Percentiles rank a stretch among this genome's conserved stretches.
Evolutionary conservation across 2,329 filamentous ascomycete species (phyloP).

Genomic region (Paradendryphiella salina): DNA sequence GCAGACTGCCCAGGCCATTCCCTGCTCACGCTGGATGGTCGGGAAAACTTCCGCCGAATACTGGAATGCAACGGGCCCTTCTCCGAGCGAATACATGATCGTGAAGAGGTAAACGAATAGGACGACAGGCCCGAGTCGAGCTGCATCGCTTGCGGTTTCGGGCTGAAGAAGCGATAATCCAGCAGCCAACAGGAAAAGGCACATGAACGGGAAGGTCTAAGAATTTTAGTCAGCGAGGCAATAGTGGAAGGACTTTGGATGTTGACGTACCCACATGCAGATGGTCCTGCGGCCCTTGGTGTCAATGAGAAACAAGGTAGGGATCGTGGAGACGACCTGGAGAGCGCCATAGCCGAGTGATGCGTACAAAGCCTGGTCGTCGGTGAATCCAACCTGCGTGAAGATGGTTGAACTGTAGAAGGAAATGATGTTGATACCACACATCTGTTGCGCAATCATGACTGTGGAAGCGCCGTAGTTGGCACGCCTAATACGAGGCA

Average conservation of each 20-base stretch:
- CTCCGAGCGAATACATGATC: slow-evolving; percentile 44
- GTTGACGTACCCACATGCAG: slow-evolving; percentile 23
- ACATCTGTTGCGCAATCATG: slow-evolving; percentile 49
- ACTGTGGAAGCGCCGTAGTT: slow-evolving; percentile 47
- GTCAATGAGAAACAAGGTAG: slow-evolving; percentile 46
- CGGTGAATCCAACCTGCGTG: slow-evolving; percentile 52
- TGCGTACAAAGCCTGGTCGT: slow-evolving; percentile 38
- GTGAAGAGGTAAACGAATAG: slow-evolving; percentile 28
- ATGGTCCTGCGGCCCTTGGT: slow-evolving; percentile 45
- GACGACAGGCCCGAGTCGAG: slow-evolving; percentile 41
- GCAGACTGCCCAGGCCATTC: slow-evolving; percentile 49
- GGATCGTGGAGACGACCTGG: slow-evolving; percentile 44
- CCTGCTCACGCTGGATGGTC: slow-evolving; percentile 47
- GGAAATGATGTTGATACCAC: slow-evolving; percentile 72
- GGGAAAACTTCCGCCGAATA: slow-evolving; percentile 47
- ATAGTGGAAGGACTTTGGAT: not conserved
- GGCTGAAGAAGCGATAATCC: slow-evolving; percentile 43
- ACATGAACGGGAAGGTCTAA: slow-evolving; percentile 45
- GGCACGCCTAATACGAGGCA: slow-evolving; percentile 45
- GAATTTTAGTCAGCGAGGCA: not conserved
- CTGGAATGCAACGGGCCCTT: slow-evolving; percentile 57
- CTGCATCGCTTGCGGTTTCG: slow-evolving; percentile 20
- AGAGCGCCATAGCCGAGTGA: slow-evolving; percentile 46
- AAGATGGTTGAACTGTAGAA: slow-evolving; percentile 77
- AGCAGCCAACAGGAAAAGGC: slow-evolving; percentile 42